phyloP scores from a whole-genome alignment of 2,329 filamentous ascomycete species.

The Westerdykella sp. region DNA sequence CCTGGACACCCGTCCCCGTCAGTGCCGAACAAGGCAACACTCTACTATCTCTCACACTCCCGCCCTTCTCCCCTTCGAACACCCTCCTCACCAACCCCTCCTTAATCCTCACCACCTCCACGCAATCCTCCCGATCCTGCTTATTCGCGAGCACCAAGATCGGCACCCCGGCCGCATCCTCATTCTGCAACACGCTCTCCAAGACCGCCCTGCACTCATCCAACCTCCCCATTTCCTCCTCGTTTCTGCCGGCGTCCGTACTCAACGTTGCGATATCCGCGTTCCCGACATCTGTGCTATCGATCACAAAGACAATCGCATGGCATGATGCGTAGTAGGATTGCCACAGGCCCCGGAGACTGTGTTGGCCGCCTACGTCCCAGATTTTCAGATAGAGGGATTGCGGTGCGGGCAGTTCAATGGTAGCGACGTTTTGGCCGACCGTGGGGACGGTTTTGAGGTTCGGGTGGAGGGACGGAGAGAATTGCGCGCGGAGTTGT shows the following conservation, averaged over 20 bases:
- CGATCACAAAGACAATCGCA: constrained; percentile 96
- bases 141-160: constrained; percentile 93
- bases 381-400: constrained; percentile 98
- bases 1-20: constrained; percentile 73
- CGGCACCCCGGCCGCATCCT: constrained; percentile 85
- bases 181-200: constrained; percentile 80
- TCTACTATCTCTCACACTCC: constrained; percentile 78
- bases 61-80: constrained; percentile 87
- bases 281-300: constrained; percentile 88
- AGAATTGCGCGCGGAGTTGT: constrained; percentile 86
- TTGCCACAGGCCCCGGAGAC: constrained; percentile 85
- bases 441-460: constrained; percentile 91
- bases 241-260: constrained; percentile 24
- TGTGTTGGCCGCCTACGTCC: constrained; percentile 94
- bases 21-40: constrained; percentile 90
- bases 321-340: constrained; percentile 92
- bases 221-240: constrained; percentile 51
- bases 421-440: constrained; percentile 91
- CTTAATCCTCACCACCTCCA: constrained; percentile 96
- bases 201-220: constrained; percentile 86
- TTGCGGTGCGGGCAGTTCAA: constrained; percentile 54
- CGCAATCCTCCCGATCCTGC: constrained; percentile 93
- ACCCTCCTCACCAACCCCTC: constrained; percentile 93
- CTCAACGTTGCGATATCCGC: constrained; percentile 56
- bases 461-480: constrained; percentile 56